Base-by-base conservation (phyloP, 2,329 filamentous ascomycete genomes). In the Nothopassalora personata region DNA sequence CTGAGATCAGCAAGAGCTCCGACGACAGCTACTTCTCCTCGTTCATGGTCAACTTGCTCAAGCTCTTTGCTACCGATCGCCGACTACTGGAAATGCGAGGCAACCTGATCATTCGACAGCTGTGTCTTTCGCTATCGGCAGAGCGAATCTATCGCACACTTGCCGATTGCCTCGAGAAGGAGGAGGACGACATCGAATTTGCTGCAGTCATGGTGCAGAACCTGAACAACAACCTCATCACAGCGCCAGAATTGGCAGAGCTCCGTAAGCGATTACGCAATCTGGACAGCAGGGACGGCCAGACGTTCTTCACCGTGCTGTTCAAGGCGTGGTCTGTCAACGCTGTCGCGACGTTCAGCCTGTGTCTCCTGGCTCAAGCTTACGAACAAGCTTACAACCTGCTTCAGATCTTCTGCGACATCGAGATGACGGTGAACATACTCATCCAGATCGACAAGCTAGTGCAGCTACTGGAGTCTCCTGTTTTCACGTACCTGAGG, bases 201-300 rank as follows among this genome's bases (percentile, higher is more conserved):
- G 93, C 94, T 15, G 97, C 93, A 72, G 97, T 99, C 68, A 99
- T 99, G 94, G 91, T 99, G 31, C 94, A 99, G 73, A 97, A 97
- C 69, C 81, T 99, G 54, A 99, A 99, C 77, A 99, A 99, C 74
- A 99, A 99, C 69, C 86, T 99, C 56, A 97, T 99, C 65, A 99
- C 95, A 1, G 94, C 95, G 0, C 94, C 95, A 0, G 92, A 99
- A 74, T 80, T 99, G 31, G 86, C 90, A 1, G 95, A 97, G 67
- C 80, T 99, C 63, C 86, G 94, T 49, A 97, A 96, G 73, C 82
- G 94, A 47, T 78, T 99, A 53, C 83, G 94, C 34, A 99, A 96
- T 67, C 79, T 97, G 1, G 94, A 99, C 73, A 91, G 88, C 9
- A 92, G 86, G 77, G 95, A 99, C 65, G 94, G 93, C 0, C 94